Conservation (phyloP, 2,329 filamentous ascomycete genomes). For the Trichoderma afroharzianum region DNA sequence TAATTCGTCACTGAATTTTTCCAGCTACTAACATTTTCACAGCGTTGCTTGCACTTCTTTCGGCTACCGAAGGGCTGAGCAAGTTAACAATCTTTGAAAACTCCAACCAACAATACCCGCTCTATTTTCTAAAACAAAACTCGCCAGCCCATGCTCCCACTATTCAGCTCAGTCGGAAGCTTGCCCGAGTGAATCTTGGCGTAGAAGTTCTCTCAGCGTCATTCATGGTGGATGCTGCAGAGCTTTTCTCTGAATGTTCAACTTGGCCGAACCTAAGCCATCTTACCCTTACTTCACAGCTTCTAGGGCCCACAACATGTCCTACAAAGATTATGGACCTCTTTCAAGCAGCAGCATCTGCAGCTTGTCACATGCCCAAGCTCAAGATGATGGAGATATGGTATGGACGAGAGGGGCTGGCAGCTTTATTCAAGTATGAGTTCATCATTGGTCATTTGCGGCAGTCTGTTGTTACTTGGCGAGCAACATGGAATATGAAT, state of each 20-base stretch:
- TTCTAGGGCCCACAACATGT: conserved; percentile 24
- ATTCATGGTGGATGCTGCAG: conserved; percentile 31
- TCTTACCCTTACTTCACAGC: conserved; percentile 31
- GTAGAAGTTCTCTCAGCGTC: conserved; percentile 30
- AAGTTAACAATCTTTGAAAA: conserved; percentile 36
- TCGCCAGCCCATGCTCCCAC: conserved; percentile 15
- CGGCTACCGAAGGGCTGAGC: conserved; percentile 22
- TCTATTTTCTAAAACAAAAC: conserved; percentile 9
- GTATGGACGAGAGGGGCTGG: conserved; percentile 28
- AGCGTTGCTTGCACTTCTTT: conserved; percentile 29
- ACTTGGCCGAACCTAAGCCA: conserved; percentile 31
- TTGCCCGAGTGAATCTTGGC: conserved; percentile 30
- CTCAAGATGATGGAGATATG: conserved; percentile 33
- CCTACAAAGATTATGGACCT: conserved; percentile 25
- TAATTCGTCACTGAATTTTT: conserved; percentile 1
- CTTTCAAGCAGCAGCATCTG: conserved; percentile 27
- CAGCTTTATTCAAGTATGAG: conserved; percentile 27
- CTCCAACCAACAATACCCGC: conserved; percentile 31
- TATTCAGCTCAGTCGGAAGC: conserved; percentile 27
- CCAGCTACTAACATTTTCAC: conserved; percentile 7
- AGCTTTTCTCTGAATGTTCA: conserved; percentile 31
- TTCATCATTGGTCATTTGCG: conserved; percentile 19
- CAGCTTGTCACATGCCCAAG: conserved; percentile 28
- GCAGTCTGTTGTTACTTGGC: conserved; percentile 23
- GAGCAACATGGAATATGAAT: conserved; percentile 24